phyloP scores from a whole-genome alignment of 768 basidiomycete genomes.

The Scleroderma citrinum region DNA sequence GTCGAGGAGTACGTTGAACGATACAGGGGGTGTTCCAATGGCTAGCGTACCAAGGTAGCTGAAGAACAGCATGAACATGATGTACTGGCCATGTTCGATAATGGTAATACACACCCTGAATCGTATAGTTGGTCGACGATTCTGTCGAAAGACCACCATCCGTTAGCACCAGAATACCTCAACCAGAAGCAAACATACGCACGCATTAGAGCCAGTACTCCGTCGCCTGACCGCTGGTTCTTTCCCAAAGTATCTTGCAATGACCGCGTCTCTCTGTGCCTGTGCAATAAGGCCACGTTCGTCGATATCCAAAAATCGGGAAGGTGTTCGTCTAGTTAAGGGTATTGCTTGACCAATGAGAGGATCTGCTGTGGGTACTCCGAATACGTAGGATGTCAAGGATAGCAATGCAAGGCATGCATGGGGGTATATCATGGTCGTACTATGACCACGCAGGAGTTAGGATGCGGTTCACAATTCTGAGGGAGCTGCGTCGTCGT shows the following conservation, averaged over 20 bases:
- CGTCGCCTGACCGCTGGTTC: constrained; percentile 31
- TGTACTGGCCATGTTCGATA: too few species aligned
- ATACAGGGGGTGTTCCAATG: constrained; percentile 41
- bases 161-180: constrained; percentile 2
- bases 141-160: constrained; percentile 27
- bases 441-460: neutral
- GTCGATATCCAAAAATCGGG: neutral
- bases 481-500: too few species aligned
- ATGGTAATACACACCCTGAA: constrained; percentile 40
- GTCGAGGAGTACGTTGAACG: constrained; percentile 47
- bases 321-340: constrained; percentile 12
- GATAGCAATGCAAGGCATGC: constrained; percentile 10
- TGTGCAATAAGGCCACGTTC: constrained; percentile 32
- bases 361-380: constrained; percentile 11
- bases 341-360: constrained; percentile 16
- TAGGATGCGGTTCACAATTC: too few species aligned
- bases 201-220: constrained; percentile 49
- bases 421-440: constrained; percentile 12
- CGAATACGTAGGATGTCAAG: constrained; percentile 3
- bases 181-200: constrained; percentile 13
- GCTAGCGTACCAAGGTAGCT: constrained; percentile 36
- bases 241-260: constrained; percentile 42
- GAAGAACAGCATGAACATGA: neutral
- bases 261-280: constrained; percentile 35
- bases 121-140: constrained; percentile 61